These are phyloP conservation scores for Macaranga tanarius DNA, from an alignment of 441 rosid species.

Conservation along the genomic window DNA sequence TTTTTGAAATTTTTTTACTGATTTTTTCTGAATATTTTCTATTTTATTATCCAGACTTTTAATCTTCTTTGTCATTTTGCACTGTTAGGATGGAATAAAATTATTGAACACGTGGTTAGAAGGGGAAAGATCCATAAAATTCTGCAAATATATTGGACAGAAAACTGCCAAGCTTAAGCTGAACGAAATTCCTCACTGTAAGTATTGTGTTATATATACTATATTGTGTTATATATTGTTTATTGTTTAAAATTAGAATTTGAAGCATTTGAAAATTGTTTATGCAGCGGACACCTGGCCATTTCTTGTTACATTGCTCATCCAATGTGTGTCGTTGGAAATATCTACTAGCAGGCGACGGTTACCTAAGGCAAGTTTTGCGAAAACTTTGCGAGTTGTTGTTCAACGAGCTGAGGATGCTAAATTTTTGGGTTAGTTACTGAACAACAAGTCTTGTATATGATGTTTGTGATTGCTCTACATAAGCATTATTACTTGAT, in stretches of 20 bases:
- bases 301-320: slow-evolving; percentile 63
- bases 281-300: slow-evolving; percentile 95
- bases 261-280: slow-evolving; percentile 18
- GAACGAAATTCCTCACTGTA: slow-evolving; percentile 74
- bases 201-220: slow-evolving; percentile 15
- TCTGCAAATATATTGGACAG: slow-evolving; percentile 68
- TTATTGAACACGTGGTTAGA: slow-evolving; percentile 83
- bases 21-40: too few species aligned
- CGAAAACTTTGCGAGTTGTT: slow-evolving; percentile 66
- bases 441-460: background rate
- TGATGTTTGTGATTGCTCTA: background rate
- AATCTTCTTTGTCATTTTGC: background rate
- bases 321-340: slow-evolving; percentile 71
- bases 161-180: slow-evolving; percentile 63
- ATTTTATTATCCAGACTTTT: too few species aligned
- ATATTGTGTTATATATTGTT: background rate
- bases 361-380: slow-evolving; percentile 57
- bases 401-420: slow-evolving; percentile 77
- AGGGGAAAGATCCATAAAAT: slow-evolving; percentile 60
- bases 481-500: background rate
- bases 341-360: slow-evolving; percentile 70
- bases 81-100: slow-evolving; percentile 74
- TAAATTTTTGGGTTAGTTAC: slow-evolving; percentile 61
- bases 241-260: background rate
- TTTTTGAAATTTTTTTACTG: too few species aligned